Conservation (phyloP, 345 rosid species). For the Cardiospermum halicacabum region DNA sequence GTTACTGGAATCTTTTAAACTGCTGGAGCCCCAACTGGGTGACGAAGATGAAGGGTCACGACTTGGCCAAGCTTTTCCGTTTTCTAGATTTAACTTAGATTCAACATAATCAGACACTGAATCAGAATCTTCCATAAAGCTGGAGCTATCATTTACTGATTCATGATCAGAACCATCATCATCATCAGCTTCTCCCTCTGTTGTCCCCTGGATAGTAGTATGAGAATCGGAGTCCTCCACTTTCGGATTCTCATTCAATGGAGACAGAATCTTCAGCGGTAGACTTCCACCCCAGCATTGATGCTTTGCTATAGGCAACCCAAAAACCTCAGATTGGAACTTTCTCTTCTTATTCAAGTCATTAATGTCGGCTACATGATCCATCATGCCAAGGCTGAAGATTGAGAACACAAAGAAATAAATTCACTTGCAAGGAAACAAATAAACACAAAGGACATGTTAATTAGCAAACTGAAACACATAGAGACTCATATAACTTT, state of each 20-base stretch:
- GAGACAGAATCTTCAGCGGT: conserved; percentile 11
- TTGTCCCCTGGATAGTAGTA: conserved; percentile 11
- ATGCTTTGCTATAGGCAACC: conserved; percentile 49
- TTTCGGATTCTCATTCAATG: conserved; percentile 14
- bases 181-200: conserved; percentile 7
- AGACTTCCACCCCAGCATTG: conserved; percentile 34
- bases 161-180: conserved; percentile 27
- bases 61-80: conserved; percentile 7
- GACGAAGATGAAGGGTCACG: conserved; percentile 26
- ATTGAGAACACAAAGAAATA: background rate
- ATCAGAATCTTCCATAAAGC: conserved; percentile 32
- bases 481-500: background rate
- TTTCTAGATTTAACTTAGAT: conserved; percentile 19
- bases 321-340: conserved; percentile 38
- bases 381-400: conserved; percentile 20
- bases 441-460: background rate
- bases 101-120: conserved; percentile 16
- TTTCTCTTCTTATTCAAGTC: conserved; percentile 53
- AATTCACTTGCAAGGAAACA: background rate
- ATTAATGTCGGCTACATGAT: background rate
- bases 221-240: conserved; percentile 5
- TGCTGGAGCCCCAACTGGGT: conserved; percentile 11
- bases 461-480: background rate
- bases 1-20: conserved; percentile 10
- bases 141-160: conserved; percentile 48